A percentile compares a stretch with the other conserved stretches of the same genome.
Evolutionary conservation across 1,139 yeast species (phyloP).

Genomic region (Diutina rugosa): DNA sequence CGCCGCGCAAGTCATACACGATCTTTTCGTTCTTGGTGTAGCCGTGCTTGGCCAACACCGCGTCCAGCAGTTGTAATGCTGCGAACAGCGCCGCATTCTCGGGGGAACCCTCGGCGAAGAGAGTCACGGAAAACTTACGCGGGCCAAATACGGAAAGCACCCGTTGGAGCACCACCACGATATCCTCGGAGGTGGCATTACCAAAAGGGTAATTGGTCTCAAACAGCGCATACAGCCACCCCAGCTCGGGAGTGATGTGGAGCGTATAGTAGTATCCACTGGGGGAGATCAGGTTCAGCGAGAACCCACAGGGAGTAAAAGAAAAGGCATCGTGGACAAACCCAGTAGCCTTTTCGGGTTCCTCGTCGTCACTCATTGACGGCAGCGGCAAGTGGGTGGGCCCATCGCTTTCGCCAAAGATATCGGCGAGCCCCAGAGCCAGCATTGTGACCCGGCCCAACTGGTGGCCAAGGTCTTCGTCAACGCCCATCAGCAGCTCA

Average conservation of each 20-base stretch:
- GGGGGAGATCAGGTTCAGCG: conserved; percentile 67
- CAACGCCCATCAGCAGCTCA: conserved; percentile 17
- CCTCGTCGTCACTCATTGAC: conserved; percentile 14
- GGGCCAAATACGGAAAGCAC: conserved; percentile 64
- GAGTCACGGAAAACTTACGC: conserved; percentile 61
- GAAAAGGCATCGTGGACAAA: conserved; percentile 76
- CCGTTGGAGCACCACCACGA: conserved; percentile 38
- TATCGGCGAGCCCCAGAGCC: conserved; percentile 43
- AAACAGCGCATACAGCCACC: conserved; percentile 94
- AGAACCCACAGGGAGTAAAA: conserved; percentile 92
- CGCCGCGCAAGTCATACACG: conserved; percentile 49
- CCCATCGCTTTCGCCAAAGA: conserved; percentile 21
- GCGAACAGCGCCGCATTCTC: conserved; percentile 26
- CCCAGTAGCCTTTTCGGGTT: conserved; percentile 4
- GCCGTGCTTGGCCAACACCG: conserved; percentile 25
- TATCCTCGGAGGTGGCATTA: conserved; percentile 21
- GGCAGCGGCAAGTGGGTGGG: conserved; percentile 24
- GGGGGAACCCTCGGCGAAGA: conserved; percentile 35
- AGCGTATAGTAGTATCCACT: conserved; percentile 68
- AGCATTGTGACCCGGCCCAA: conserved; percentile 59
- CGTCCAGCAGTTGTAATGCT: conserved; percentile 20
- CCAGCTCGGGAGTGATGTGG: conserved; percentile 88
- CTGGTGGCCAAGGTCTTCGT: conserved; percentile 67
- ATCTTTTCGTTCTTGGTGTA: conserved; percentile 59
- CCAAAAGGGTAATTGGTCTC: conserved; percentile 68